Evolutionary conservation across 306 rosid species (phyloP), one percentile per base, ranked within the genome.

Genomic region (Prunus padus): DNA sequence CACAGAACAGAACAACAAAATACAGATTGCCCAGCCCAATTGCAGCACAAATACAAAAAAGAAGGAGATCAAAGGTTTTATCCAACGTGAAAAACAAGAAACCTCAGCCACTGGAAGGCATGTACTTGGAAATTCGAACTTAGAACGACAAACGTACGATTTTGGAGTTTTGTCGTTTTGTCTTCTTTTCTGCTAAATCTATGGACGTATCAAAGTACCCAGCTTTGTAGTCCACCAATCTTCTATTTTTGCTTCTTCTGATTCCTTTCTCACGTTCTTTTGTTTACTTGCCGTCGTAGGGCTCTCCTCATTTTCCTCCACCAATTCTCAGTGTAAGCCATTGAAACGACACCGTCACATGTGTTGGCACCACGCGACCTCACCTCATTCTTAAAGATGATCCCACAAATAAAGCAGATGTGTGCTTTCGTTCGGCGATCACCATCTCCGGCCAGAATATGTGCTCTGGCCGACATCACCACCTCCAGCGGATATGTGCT

Each of bases 311-410:
- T 65, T 65, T 65, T 65, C 14, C 50, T 37, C 28, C 28, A 0
- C n/a, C 66, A 61, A 61, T 14, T 61, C 4, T 12, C 72, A 42
- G 71, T 16, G 60, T 18, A 19, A 8, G 40, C 71, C 83, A 7
- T 31, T 4, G 16, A 65, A 11, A 64, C 88, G 81, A 2, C 84
- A 68, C 73, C 80, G 79, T 75, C 31, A 16, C 40, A n/a, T n/a
- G n/a, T n/a, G n/a, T n/a, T n/a, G n/a, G n/a, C n/a, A n/a, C n/a
- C n/a, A n/a, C n/a, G n/a, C n/a, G n/a, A n/a, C n/a, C n/a, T n/a
- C n/a, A n/a, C n/a, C n/a, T n/a, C n/a, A n/a, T n/a, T n/a, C n/a
- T n/a, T n/a, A n/a, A n/a, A n/a, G n/a, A n/a, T n/a, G n/a, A n/a
- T n/a, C n/a, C n/a, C n/a, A n/a, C n/a, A n/a, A n/a, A n/a, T n/a